Evolutionary conservation across 2,329 filamentous ascomycete species (phyloP).

Genomic region (Penicillium sp.): DNA sequence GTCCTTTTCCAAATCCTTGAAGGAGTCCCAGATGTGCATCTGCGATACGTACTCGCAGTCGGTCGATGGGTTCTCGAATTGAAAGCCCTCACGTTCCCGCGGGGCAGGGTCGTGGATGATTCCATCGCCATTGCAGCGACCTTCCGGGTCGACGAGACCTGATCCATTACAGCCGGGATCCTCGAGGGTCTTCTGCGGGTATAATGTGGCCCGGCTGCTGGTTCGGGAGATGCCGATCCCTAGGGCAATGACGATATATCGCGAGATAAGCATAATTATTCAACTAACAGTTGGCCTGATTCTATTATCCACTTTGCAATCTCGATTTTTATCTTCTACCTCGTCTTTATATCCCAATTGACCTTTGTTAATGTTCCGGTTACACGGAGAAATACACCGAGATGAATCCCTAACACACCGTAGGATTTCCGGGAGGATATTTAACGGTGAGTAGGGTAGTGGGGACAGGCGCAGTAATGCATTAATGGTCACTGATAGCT

Average conservation of each 20-base stretch:
- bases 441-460: slow-evolving; percentile 2
- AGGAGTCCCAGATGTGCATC: slow-evolving; percentile 31
- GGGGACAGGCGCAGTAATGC: not conserved
- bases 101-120: slow-evolving; percentile 20
- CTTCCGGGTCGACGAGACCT: slow-evolving; percentile 25
- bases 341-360: not conserved
- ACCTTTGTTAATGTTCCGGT: not conserved
- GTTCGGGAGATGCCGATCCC: slow-evolving; percentile 8
- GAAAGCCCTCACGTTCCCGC: slow-evolving; percentile 25
- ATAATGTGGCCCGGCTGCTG: slow-evolving; percentile 1
- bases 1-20: slow-evolving; percentile 31
- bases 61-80: slow-evolving; percentile 31
- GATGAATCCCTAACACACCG: not conserved
- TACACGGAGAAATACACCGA: slow-evolving; percentile 5
- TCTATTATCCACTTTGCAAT: not conserved
- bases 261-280: slow-evolving; percentile 11
- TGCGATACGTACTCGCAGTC: slow-evolving; percentile 30
- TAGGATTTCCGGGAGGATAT: not conserved
- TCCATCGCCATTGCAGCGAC: slow-evolving; percentile 27
- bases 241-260: slow-evolving; percentile 13
- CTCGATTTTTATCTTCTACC: not conserved
- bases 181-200: slow-evolving; percentile 11
- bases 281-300: not conserved
- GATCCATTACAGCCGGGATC: slow-evolving; percentile 23
- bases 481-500: not conserved